Percentiles rank a stretch among this genome's conserved stretches.
Evolutionary conservation across 2,329 filamentous ascomycete species (phyloP).

Genomic region (Zymoseptoria brevis): DNA sequence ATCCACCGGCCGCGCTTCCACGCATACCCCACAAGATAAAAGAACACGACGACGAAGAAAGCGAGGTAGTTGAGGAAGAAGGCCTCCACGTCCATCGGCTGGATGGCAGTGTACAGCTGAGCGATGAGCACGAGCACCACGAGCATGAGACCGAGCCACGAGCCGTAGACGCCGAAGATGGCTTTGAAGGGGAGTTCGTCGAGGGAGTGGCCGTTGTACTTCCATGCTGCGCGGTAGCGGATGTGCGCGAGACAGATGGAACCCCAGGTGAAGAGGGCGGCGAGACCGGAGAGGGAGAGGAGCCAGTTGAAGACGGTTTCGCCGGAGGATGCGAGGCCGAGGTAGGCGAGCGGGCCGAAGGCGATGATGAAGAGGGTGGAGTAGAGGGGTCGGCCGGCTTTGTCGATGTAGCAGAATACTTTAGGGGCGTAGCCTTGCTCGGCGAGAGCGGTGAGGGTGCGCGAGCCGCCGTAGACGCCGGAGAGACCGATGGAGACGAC

Average conservation of each 20-base stretch:
- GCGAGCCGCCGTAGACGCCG: conserved; percentile 81
- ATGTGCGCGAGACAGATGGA: conserved; percentile 59
- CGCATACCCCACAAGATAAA: conserved; percentile 48
- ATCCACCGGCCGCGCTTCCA: conserved; percentile 61
- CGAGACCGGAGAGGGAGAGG: conserved; percentile 62
- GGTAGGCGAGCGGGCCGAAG: conserved; percentile 54
- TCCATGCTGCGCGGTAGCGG: conserved; percentile 57
- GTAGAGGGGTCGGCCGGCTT: conserved; percentile 51
- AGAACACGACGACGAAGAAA: conserved; percentile 45
- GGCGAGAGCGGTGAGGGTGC: conserved; percentile 80
- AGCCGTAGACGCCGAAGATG: conserved; percentile 70
- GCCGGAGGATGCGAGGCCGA: conserved; percentile 43
- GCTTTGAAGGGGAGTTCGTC: conserved; percentile 73
- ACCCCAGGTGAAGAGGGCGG: conserved; percentile 69
- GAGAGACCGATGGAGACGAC: conserved; percentile 67
- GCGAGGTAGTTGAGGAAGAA: conserved; percentile 52
- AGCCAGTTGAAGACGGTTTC: conserved; percentile 54
- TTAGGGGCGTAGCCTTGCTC: conserved; percentile 60
- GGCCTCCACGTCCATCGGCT: conserved; percentile 25
- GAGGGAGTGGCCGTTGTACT: conserved; percentile 53
- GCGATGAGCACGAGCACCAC: conserved; percentile 69
- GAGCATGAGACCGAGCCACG: conserved; percentile 68
- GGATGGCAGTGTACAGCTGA: conserved; percentile 39
- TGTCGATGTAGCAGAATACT: conserved; percentile 52
- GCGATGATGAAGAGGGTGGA: conserved; percentile 37